Evolutionary conservation across 2,329 filamentous ascomycete genomes (phyloP), one percentile per base, ranked within the genome.

Genomic region (Nemania sp.): DNA sequence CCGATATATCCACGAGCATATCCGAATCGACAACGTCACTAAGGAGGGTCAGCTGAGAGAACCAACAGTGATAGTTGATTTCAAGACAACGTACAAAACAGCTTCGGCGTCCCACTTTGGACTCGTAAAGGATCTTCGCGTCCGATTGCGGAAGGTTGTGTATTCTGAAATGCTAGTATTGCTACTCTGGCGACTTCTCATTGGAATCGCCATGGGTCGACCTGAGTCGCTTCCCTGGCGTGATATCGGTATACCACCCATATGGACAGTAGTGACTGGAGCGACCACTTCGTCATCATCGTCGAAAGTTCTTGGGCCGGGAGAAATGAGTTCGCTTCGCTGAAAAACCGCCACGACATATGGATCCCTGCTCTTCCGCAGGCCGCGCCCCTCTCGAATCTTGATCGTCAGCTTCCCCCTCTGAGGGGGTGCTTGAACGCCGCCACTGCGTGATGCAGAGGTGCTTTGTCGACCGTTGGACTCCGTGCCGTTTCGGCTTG

Each of bases 271-370:
- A 68, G 78, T 82, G 66, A 82, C 85, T n/a, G 76, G 73, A 37
- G 75, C 71, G 37, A 79, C 65, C 59, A 82, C 72, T 57, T 88
- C 85, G 46, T 87, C 86, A 37, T 86, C 82, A 46, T 90, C 88
- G 34, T 83, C 80, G 21, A 83, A 77, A 56, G 81, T 81, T 37
- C 88, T 86, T 12, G 93, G 91, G 2, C 92, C 92, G 57, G 91
- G 89, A 1, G 95, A 98, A 57, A 99, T 97, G 69, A 96, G 89
- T 75, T 99, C 95, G 72, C 94, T 97, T 74, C 92, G 90, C 75
- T 99, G 95, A 72, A 98, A 99, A 25, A 97, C 93, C 60, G 91
- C 96, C 11, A 99, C 92, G 54, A 97, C 91, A 71, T 99, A 99
- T 1, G 95, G 95, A 71, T 97, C 91, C 60, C 88, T 87, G 72